These are phyloP conservation scores for Bodo saltans DNA, from an alignment of 78 protist genomes.

Conservation along the genomic window DNA sequence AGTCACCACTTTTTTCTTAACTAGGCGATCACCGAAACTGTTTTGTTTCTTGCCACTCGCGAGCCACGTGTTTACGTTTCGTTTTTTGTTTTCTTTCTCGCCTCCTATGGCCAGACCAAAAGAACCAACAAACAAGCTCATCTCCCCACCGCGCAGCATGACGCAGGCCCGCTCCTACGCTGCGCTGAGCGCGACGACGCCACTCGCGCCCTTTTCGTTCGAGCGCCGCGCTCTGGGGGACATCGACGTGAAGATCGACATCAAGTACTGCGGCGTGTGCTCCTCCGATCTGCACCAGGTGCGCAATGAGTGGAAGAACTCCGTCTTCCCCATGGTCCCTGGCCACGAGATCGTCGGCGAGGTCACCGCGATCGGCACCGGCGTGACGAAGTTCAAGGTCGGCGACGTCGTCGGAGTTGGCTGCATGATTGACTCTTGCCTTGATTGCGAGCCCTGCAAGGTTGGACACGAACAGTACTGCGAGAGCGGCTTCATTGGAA, in stretches of 20 bases:
- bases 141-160: no score
- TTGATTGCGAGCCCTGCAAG: conserved; percentile 22
- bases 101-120: no score
- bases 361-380: conserved; percentile 31
- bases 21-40: no score
- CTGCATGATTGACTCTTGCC: conserved; percentile 34
- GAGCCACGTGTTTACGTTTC: no score
- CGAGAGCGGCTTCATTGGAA: not conserved
- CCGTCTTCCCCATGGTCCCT: conserved; percentile 41
- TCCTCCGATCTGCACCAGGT: conserved; percentile 47
- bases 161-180: no score
- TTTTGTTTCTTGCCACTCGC: no score
- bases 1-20: no score
- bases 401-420: conserved; percentile 51
- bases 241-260: conserved; percentile 21
- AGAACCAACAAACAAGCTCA: no score
- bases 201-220: not conserved
- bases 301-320: conserved; percentile 36
- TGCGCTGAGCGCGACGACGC: not conserved
- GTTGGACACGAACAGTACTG: conserved; percentile 28
- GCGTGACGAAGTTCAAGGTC: conserved; percentile 22
- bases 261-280: conserved; percentile 45
- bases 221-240: conserved; percentile 19
- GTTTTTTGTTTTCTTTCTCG: no score
- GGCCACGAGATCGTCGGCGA: conserved; percentile 45